Evolutionary conservation across 2,329 filamentous ascomycete species (phyloP), one percentile per base, ranked within the genome.

Genomic region (Neoscytalidium dimidiatum): DNA sequence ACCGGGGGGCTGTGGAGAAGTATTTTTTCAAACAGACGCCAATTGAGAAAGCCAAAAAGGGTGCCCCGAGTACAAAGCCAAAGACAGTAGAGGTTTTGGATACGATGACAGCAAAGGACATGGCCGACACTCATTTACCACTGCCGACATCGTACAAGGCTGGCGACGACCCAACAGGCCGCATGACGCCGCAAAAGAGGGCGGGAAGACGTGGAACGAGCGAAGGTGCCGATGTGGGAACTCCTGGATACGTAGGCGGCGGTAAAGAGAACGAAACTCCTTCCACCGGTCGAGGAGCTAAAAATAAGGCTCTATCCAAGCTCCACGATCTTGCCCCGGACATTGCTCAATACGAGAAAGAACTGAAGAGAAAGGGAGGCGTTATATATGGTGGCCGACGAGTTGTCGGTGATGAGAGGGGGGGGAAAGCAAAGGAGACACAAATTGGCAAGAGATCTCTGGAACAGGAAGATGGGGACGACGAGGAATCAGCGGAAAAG

Each of bases 311-410:
- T 13, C 80, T 90, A n/a, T 86, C 88, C 35, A 88, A 87, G 68
- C 80, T 98, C 7, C 92, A 95, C 62, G 85, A 87, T 38, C 82
- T 94, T 65, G 93, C 92, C 0, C 86, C 90, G 0, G 95, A 99
- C 73, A 93, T 98, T 72, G 90, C 90, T 2, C 81, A 96, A 33
- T 99, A 95, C 72, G 91, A 98, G 73, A 97, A 95, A 74, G 95
- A 99, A 79, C 92, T 87, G 81, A 97, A 96, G 80, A 88, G 95
- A 21, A 86, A 85, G 51, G 88, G 88, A 14, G 88, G 88, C 44
- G 85, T 90, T 3, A 80, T 86, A 11, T 85, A 89, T 68, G 87
- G 87, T 38, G 75, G 70, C 62, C 72, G 73, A 71, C 79, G 77
- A 66, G 75, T 68, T 65, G 73, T 69, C 73, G 72, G 75, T 21